Evolutionary conservation across 2,329 filamentous ascomycete genomes (phyloP).

Genomic region (Alternaria sp.): DNA sequence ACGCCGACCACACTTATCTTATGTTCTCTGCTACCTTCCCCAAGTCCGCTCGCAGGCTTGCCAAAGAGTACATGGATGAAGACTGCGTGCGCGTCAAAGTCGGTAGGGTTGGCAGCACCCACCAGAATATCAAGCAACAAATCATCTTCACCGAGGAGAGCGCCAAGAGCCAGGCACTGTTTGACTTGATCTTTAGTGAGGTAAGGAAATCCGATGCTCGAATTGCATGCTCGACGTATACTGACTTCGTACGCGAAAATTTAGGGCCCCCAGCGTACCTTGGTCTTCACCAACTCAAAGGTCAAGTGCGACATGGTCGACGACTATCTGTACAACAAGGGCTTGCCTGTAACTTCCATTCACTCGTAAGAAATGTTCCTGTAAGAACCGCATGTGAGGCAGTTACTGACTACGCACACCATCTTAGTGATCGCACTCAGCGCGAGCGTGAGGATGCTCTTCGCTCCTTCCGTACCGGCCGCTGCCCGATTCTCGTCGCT

Average conservation of each 20-base stretch:
- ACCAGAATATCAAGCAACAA: conserved; percentile 81
- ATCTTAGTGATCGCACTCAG: conserved; percentile 74
- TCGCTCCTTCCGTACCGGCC: conserved; percentile 80
- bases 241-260: background rate
- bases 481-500: conserved; percentile 80
- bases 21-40: conserved; percentile 98
- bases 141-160: conserved; percentile 71
- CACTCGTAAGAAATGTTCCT: conserved; percentile 61
- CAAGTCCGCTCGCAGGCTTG: conserved; percentile 77
- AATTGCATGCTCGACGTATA: no score
- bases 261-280: conserved; percentile 57
- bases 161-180: conserved; percentile 74
- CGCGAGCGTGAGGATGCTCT: conserved; percentile 90
- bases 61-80: conserved; percentile 75
- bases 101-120: conserved; percentile 84
- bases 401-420: background rate
- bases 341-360: conserved; percentile 85
- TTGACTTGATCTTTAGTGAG: conserved; percentile 74
- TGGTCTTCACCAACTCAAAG: conserved; percentile 91
- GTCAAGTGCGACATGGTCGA: conserved; percentile 81
- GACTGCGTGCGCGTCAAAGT: conserved; percentile 83
- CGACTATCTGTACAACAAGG: conserved; percentile 82
- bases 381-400: background rate
- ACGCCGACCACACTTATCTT: conserved; percentile 72
- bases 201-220: no score